Percentiles rank a stretch among this genome's conserved stretches.
Evolutionary conservation across 108 stramenopile genomes (phyloP).

Genomic region (Ochromonas danica): DNA sequence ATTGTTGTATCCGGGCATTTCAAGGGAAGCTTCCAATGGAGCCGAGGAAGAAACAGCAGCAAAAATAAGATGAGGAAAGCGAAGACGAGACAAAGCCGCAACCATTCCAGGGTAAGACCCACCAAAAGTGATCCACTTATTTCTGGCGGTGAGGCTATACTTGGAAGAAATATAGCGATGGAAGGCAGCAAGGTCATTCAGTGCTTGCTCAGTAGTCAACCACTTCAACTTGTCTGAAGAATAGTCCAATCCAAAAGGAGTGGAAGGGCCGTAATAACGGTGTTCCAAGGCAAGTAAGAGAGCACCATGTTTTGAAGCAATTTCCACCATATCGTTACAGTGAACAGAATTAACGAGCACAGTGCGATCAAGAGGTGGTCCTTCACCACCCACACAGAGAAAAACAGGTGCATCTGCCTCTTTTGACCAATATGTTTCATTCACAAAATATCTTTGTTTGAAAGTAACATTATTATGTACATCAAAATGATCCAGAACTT

Average conservation of each 20-base stretch:
- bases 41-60: conserved; percentile 34
- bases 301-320: conserved; percentile 55
- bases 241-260: conserved; percentile 26
- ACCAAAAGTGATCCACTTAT: conserved; percentile 64
- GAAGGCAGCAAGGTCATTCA: conserved; percentile 38
- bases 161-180: neutral
- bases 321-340: conserved; percentile 77
- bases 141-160: conserved; percentile 30
- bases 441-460: conserved; percentile 40
- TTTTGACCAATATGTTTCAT: conserved; percentile 31
- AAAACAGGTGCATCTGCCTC: conserved; percentile 47
- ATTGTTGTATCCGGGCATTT: conserved; percentile 32
- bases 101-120: conserved; percentile 91
- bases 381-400: conserved; percentile 82
- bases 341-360: conserved; percentile 75
- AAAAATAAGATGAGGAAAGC: conserved; percentile 29
- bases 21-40: conserved; percentile 3
- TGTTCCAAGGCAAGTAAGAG: conserved; percentile 51
- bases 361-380: conserved; percentile 65
- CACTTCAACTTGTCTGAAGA: conserved; percentile 27
- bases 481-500: conserved; percentile 70
- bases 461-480: neutral
- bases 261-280: conserved; percentile 45
- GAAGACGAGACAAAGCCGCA: conserved; percentile 60
- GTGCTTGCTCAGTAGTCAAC: conserved; percentile 32